Evolutionary conservation across 2,329 filamentous ascomycete genomes (phyloP), one percentile per base, ranked within the genome.

Genomic region (Paecilomyces niveus): DNA sequence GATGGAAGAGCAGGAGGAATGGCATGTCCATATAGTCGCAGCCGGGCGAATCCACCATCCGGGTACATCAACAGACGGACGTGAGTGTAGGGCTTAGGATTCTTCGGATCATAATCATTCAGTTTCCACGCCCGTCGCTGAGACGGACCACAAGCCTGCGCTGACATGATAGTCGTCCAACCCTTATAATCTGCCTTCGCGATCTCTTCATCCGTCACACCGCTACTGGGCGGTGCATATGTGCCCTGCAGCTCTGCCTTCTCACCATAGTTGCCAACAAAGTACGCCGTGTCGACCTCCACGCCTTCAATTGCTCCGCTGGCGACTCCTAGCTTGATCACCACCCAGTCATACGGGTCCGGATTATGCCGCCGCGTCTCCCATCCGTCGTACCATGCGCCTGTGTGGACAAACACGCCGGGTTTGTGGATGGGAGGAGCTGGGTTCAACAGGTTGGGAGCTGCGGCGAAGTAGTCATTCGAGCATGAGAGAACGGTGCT

Each of bases 321-420:
- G 21, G 68, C 78, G 0, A 83, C 81, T n/a, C 83, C 83, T 0
- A 86, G 76, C 52, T 81, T 76, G 59, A 86, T 77, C 6, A 86
- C 78, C 0, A 83, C 83, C 81, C 81, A 86, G 70, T 87, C 84
- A 61, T 79, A 83, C 10, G 79, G 76, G 45, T 78, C 76, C 0
- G 77, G 71, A 67, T 87, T 87, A 72, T 86, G 84, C 26, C 84
- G 76, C 5, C 84, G 76, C 4, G 84, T 86, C 63, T 87, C 84
- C 84, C 84, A 86, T 18, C 84, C 84, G 67, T 86, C 83, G 67
- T 85, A 86, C 83, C 84, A 86, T 54, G 83, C 83, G 58, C 84
- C 84, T 3, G 82, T 79, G 68, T 84, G 80, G 49, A 81, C 78
- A 71, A 85, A 86, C 65, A 83, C 78, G 55, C 83, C 83, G 0